Base-by-base conservation (phyloP, 1,284 basidiomycete genomes). In the Boletellus deceptivus region DNA sequence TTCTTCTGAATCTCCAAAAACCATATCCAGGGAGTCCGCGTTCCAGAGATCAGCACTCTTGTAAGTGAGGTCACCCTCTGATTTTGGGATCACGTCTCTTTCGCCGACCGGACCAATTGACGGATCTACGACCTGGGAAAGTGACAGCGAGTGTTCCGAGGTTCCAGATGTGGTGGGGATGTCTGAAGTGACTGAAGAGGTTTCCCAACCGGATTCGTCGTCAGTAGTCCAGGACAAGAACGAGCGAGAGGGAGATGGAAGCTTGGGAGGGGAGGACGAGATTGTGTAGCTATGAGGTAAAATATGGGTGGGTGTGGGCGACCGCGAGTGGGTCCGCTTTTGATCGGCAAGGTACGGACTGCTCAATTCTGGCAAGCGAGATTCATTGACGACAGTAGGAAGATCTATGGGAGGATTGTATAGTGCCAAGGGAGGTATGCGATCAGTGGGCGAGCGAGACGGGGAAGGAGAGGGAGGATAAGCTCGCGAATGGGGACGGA, bases 141-240 rank as follows among this genome's bases (percentile, higher is more conserved):
- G 43, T 4, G 68, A 62, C 38, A 57, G 20, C 4, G 68, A 55
- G 24, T 62, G 50, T 43, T 67, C 57, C 6, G 62, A 69, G 16
- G 58, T 61, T 55, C 57, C 61, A 39, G 74, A 48, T 4, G 78
- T 77, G 22, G 77, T 78, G 2, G 83, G 82, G 4, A 75, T 75
- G 27, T 78, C 78, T 3, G 85, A 83, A 3, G 79, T 76, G 17
- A 73, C 73, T 5, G 86, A 88, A 33, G 79, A 80, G 4, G 83
- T 80, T 56, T 88, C 85, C 83, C 86, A 88, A 40, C 76, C 77
- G 10, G 83, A 86, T 52, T 89, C 86, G 55, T 86, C 83, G 53
- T 88, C 86, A 1, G 84, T 86, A n/a, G 82, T 81, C 82, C 81
- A 87, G 1, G 84, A 77, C 1, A 83, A 85, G 53, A 72, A 66